Conservation (phyloP, 495 filamentous ascomycete genomes). For the Trichocladium uniseriatum region DNA sequence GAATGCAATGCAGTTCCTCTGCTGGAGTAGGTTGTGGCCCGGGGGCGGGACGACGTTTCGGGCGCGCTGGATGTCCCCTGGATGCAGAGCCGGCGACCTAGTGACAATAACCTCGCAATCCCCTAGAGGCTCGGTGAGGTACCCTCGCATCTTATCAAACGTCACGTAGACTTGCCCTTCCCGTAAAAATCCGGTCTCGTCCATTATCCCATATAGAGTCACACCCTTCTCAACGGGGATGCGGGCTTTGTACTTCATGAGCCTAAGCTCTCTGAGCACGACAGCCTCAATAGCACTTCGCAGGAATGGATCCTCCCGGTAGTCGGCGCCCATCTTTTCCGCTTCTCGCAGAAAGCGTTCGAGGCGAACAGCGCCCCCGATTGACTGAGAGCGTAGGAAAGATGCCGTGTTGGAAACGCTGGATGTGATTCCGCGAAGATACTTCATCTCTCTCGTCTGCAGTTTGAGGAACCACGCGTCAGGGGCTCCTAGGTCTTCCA, state of each 20-base stretch:
- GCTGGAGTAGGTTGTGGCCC: conserved; percentile 46
- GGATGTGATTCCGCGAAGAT: conserved; percentile 47
- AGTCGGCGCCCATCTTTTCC: conserved; percentile 46
- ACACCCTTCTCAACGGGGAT: conserved; percentile 60
- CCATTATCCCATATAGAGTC: conserved; percentile 72
- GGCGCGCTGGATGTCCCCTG: conserved; percentile 66
- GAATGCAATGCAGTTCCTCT: conserved; percentile 69
- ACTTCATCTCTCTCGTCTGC: conserved; percentile 47
- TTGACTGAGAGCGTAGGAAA: conserved; percentile 48
- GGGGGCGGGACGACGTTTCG: conserved; percentile 42
- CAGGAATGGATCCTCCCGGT: conserved; percentile 56
- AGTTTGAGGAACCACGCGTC: conserved; percentile 48
- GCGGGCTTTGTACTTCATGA: conserved; percentile 65
- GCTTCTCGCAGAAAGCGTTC: conserved; percentile 50
- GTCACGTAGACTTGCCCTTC: conserved; percentile 59
- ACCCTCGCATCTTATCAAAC: no score
- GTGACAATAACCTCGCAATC: conserved; percentile 45
- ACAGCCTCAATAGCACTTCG: conserved; percentile 53
- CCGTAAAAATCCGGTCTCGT: conserved; percentile 60
- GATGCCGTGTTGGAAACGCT: conserved; percentile 47
- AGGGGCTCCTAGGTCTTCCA: conserved; percentile 59
- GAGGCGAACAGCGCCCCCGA: conserved; percentile 46
- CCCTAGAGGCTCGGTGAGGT: conserved; percentile 17
- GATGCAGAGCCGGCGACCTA: conserved; percentile 65
- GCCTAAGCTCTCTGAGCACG: conserved; percentile 53